phyloP scores from a whole-genome alignment of 331 rosid species.

The Arachis monticola region DNA sequence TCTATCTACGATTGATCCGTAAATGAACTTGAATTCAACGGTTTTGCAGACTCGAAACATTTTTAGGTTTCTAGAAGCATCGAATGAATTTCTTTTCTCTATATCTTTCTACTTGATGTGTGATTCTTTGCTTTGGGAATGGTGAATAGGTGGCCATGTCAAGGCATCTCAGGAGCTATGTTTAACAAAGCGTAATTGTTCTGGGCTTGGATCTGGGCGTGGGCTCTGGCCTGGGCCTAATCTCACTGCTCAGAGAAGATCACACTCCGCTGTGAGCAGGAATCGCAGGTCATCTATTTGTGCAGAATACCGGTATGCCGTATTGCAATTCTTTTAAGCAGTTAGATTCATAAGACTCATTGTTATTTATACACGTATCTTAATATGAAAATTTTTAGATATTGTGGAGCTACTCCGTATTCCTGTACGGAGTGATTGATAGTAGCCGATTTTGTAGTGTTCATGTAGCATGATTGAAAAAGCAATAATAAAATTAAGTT shows the following conservation, averaged over 20 bases:
- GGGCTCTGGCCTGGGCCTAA: constrained; percentile 46
- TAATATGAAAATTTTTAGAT: too few species aligned
- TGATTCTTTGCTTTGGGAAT: constrained; percentile 25
- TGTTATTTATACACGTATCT: too few species aligned
- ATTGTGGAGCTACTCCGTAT: too few species aligned
- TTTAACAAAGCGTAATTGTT: constrained; percentile 43
- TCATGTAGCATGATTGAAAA: too few species aligned
- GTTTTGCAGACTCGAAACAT: neutral
- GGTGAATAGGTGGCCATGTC: constrained; percentile 52
- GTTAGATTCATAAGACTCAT: neutral
- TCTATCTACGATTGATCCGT: neutral
- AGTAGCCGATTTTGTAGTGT: too few species aligned
- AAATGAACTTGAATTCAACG: neutral
- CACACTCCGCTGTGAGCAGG: constrained; percentile 35
- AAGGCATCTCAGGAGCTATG: constrained; percentile 62
- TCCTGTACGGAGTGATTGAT: too few species aligned
- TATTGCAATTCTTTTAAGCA: neutral
- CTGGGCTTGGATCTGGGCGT: constrained; percentile 31
- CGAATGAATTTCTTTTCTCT: neutral
- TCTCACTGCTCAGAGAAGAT: constrained; percentile 54
- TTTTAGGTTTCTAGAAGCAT: neutral
- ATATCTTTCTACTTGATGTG: neutral
- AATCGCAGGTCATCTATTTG: constrained; percentile 55
- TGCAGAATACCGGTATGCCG: constrained; percentile 66
- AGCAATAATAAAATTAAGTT: neutral